These are phyloP conservation scores for Moringa oleifera DNA, from an alignment of 345 rosid species.

Conservation along the genomic window DNA sequence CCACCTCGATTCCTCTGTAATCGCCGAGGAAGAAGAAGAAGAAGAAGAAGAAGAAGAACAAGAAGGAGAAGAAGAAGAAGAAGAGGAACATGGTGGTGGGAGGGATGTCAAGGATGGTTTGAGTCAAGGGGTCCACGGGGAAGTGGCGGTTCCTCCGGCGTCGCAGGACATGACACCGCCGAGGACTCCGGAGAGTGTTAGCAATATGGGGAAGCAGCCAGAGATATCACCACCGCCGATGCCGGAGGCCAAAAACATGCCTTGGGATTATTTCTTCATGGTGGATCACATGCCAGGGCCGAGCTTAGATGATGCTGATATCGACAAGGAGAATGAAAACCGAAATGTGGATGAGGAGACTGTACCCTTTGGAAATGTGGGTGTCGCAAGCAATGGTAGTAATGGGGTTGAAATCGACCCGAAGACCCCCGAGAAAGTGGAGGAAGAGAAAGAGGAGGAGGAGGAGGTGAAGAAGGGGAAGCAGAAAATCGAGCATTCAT, in stretches of 20 bases:
- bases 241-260: too few species aligned
- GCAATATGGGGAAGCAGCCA: too few species aligned
- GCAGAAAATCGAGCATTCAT: slow-evolving; percentile 51
- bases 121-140: slow-evolving; percentile 29
- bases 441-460: slow-evolving; percentile 19
- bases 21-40: slow-evolving; percentile 49
- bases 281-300: slow-evolving; percentile 58
- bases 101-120: slow-evolving; percentile 22
- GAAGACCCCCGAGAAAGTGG: slow-evolving; percentile 56
- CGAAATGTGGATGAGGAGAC: slow-evolving; percentile 11
- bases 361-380: neutral
- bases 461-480: slow-evolving; percentile 28
- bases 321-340: slow-evolving; percentile 18
- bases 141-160: slow-evolving; percentile 15
- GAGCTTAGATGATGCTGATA: slow-evolving; percentile 41
- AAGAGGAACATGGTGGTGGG: slow-evolving; percentile 14
- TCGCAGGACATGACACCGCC: slow-evolving; percentile 28
- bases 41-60: slow-evolving; percentile 37
- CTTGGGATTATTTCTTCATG: slow-evolving; percentile 70
- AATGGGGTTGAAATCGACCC: slow-evolving; percentile 35
- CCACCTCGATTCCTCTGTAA: slow-evolving; percentile 31
- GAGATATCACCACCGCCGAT: too few species aligned
- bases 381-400: slow-evolving; percentile 10
- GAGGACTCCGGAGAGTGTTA: slow-evolving; percentile 25
- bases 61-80: slow-evolving; percentile 27